Percentiles rank a stretch among this genome's conserved stretches.
Conservation (phyloP, 2,329 filamentous ascomycete species). For the Fusarium sp. region DNA sequence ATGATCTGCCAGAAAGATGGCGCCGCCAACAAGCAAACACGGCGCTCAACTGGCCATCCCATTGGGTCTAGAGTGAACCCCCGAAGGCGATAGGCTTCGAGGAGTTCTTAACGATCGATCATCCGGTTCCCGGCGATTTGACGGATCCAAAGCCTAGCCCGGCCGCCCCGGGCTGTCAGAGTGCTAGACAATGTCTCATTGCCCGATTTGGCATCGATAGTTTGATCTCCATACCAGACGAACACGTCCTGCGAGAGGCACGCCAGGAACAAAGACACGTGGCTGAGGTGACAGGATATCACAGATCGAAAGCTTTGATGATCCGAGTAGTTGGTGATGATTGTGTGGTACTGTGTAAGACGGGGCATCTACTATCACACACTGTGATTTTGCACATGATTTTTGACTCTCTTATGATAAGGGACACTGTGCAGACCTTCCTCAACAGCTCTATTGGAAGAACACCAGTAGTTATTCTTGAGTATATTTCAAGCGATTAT, state of each 20-base stretch:
- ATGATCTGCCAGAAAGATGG: neutral
- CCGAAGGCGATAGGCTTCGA: constrained; percentile 4
- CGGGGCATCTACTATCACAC: neutral
- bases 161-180: neutral
- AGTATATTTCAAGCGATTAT: neutral
- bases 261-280: neutral
- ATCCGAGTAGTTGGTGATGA: neutral
- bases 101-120: neutral
- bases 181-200: neutral
- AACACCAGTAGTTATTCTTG: neutral
- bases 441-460: neutral
- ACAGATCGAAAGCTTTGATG: neutral
- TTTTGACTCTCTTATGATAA: neutral
- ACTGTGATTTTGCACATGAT: neutral
- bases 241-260: neutral
- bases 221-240: constrained; percentile 17
- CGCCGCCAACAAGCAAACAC: neutral
- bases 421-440: neutral
- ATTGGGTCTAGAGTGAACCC: neutral
- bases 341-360: neutral
- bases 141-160: neutral
- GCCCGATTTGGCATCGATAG: neutral
- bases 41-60: neutral
- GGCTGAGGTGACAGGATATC: neutral
- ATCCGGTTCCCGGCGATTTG: neutral